Percentiles rank a stretch among this genome's conserved stretches.
phyloP scores from a whole-genome alignment of 176 grass and related monocot genomes.

The Bromus sterilis region DNA sequence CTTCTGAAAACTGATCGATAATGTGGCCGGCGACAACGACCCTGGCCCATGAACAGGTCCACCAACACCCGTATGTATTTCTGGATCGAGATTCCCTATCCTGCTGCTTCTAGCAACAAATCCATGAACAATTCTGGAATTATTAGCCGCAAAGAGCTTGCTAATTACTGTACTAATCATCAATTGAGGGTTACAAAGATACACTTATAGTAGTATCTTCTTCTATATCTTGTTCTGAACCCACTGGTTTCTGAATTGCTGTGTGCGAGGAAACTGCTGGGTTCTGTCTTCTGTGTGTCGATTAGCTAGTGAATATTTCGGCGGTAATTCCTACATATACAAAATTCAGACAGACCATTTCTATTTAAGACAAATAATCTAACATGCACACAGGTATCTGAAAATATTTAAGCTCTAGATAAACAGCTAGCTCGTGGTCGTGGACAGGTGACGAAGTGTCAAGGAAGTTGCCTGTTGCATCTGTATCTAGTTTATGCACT shows the following conservation, averaged over 20 bases:
- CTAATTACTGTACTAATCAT: slow-evolving; percentile 14
- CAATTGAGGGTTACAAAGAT: not conserved
- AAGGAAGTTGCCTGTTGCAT: not conserved
- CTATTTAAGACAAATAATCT: not conserved
- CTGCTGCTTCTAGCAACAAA: not conserved
- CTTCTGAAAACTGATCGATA: slow-evolving; percentile 2
- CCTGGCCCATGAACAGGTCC: not conserved
- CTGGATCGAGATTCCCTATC: not conserved
- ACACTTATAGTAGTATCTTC: not conserved
- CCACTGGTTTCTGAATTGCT: not conserved
- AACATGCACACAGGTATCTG: not conserved
- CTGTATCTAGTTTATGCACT: not conserved
- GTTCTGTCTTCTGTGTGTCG: no score
- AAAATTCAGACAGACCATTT: not conserved
- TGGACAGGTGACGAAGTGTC: not conserved
- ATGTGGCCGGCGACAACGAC: slow-evolving; percentile 1
- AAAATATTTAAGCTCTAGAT: not conserved
- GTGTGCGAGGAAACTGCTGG: not conserved
- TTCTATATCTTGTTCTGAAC: not conserved
- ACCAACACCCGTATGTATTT: not conserved
- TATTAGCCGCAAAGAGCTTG: not conserved
- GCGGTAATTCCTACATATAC: not conserved
- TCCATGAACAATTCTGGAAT: not conserved
- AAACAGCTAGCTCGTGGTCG: not conserved
- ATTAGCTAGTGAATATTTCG: not conserved